phyloP scores from a whole-genome alignment of 2,329 filamentous ascomycete species.

The Sordariomycetes sp. region DNA sequence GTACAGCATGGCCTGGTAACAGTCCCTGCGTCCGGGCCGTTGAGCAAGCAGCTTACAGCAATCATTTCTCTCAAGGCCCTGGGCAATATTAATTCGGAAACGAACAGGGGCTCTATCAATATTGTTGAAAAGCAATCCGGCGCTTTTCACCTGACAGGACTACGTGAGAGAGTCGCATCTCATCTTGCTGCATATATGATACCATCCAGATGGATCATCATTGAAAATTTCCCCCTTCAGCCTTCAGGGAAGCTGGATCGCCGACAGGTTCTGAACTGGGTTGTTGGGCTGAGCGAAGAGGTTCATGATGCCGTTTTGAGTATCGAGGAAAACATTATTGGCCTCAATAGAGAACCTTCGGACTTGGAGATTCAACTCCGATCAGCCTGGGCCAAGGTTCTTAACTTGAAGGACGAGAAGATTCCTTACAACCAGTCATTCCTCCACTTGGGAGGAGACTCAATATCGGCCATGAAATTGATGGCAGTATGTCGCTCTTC shows the following conservation, averaged over 20 bases:
- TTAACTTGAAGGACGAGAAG: conserved; percentile 21
- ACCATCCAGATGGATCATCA: conserved; percentile 36
- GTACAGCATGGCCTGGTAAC: conserved; percentile 4
- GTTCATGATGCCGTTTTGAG: not conserved
- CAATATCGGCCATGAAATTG: conserved; percentile 30
- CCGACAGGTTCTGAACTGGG: conserved; percentile 3
- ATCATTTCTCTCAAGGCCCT: conserved; percentile 3
- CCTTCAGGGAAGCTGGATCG: conserved; percentile 6
- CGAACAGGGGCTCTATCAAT: not conserved
- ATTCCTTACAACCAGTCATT: conserved; percentile 23
- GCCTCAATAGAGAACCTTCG: not conserved
- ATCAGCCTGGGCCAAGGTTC: conserved; percentile 28
- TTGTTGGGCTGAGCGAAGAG: conserved; percentile 2
- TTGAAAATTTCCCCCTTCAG: conserved; percentile 1
- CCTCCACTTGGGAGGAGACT: conserved; percentile 29
- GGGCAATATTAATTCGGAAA: not conserved
- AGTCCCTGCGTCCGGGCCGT: conserved; percentile 6
- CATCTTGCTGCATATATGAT: conserved; percentile 69
- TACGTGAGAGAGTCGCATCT: conserved; percentile 46
- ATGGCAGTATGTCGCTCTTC: conserved; percentile 25
- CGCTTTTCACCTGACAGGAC: conserved; percentile 3
- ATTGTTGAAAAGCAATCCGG: not conserved
- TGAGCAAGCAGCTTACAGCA: conserved; percentile 3
- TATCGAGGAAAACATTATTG: not conserved
- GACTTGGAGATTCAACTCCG: conserved; percentile 7